A percentile compares a stretch with the other conserved stretches of the same genome.
These are phyloP conservation scores for Ustilago bromivora DNA, from an alignment of 1,284 basidiomycete genomes.

Conservation along the genomic window DNA sequence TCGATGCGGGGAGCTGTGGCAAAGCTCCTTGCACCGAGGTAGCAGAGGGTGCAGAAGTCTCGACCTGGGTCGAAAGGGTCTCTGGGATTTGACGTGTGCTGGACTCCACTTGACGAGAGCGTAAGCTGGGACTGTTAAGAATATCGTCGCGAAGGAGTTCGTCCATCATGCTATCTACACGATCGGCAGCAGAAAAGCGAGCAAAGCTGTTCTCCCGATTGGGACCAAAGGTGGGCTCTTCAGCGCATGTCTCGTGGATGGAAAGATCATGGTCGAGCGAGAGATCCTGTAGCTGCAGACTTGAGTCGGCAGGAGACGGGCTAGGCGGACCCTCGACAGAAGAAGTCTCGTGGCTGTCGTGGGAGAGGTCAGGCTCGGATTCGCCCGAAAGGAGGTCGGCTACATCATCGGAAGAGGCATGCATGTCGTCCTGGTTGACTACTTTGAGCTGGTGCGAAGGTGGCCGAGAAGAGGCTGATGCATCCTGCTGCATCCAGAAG, in stretches of 20 bases:
- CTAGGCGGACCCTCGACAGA: slow-evolving; percentile 55
- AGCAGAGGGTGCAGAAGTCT: slow-evolving; percentile 8
- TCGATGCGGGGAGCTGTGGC: slow-evolving; percentile 65
- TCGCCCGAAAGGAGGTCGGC: slow-evolving; percentile 28
- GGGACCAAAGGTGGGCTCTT: slow-evolving; percentile 18
- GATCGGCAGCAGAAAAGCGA: slow-evolving; percentile 54
- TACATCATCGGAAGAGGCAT: slow-evolving; percentile 12
- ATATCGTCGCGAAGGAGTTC: slow-evolving; percentile 62
- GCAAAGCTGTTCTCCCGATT: slow-evolving; percentile 50
- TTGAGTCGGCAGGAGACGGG: slow-evolving; percentile 18
- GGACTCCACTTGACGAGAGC: slow-evolving; percentile 15
- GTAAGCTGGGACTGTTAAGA: slow-evolving; percentile 45
- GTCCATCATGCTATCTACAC: slow-evolving; percentile 66
- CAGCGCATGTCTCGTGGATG: slow-evolving; percentile 10
- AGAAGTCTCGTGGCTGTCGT: slow-evolving; percentile 52
- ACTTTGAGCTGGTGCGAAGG: slow-evolving; percentile 34
- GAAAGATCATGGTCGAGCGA: slow-evolving; percentile 33
- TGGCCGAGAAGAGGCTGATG: background rate
- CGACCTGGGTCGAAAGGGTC: slow-evolving; percentile 16
- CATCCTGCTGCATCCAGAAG: slow-evolving; percentile 24
- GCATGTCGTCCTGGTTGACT: slow-evolving; percentile 36
- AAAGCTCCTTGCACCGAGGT: slow-evolving; percentile 15
- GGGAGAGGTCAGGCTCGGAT: slow-evolving; percentile 41
- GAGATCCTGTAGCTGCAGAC: slow-evolving; percentile 26
- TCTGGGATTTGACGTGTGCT: slow-evolving; percentile 4